Base-by-base conservation (phyloP, 2,329 filamentous ascomycete species). In the Cercospora sesami region DNA sequence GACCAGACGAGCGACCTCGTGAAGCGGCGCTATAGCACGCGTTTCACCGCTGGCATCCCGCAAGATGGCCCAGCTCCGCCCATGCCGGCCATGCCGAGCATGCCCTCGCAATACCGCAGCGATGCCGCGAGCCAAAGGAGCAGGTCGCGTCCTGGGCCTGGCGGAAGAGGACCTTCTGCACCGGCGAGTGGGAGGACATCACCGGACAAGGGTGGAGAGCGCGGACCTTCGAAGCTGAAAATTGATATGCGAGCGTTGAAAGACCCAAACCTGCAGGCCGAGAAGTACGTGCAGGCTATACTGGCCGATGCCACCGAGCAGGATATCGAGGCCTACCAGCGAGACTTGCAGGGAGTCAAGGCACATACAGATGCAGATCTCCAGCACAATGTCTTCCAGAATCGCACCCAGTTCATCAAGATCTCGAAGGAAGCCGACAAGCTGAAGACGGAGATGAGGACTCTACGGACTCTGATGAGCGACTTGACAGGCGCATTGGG, bases 371-470 rank as follows among this genome's bases (percentile, higher is more conserved):
- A 91, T 5, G 86, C 89, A 60, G 94, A 98, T 74, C 84, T 99
- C 23, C 94, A 98, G 80, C 92, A 96, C 77, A 98, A 94, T 80
- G 91, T 99, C 61, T 94, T 96, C 80, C 94, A 97, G 79, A 99
- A 99, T 80, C 89, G 95, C 60, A 96, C 93, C 0, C 95, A 98
- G 76, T 99, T 99, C 78, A 98, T 99, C 84, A 96, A 96, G 80
- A 98, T 99, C 80, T 97, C 94, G 78, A 97, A 98, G 81, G 95
- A 99, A 82, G 95, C 96, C 1, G 95, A 99, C 81, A 97, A 97
- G 82, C 87, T 99, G 67, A 98, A 98, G 81, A 88, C 89, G 65
- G 95, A 99, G 79, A 98, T 99, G 95, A 88, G 92, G 63, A 92
- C 92, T 6, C 86, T 99, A 33, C 89, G 92, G 55, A 92, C 92